phyloP scores from a whole-genome alignment of 345 rosid genomes.

The Eutrema yunnanense region DNA sequence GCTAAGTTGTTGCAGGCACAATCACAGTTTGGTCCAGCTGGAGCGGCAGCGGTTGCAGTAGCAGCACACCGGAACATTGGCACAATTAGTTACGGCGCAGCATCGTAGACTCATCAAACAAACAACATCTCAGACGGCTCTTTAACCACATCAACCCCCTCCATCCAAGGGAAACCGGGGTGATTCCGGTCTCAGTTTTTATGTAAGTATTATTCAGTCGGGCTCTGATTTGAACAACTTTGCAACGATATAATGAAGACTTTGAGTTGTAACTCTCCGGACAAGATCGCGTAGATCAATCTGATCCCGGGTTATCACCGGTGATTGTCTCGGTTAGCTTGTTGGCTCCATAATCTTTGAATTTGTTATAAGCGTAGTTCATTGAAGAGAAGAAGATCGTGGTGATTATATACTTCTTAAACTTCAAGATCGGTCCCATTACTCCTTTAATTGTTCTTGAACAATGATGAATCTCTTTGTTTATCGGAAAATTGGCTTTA shows the following conservation, averaged over 20 bases:
- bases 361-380: conserved; percentile 27
- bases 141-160: background rate
- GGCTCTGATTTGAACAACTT: conserved; percentile 22
- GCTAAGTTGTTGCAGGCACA: conserved; percentile 78
- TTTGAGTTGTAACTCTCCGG: conserved; percentile 9
- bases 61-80: conserved; percentile 65
- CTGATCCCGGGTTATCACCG: conserved; percentile 15
- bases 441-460: background rate
- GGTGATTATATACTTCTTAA: conserved; percentile 31
- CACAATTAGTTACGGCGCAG: conserved; percentile 38
- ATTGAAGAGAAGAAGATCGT: conserved; percentile 19
- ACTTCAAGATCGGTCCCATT: conserved; percentile 27
- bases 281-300: background rate
- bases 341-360: conserved; percentile 29
- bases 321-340: conserved; percentile 27
- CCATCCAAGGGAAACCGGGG: background rate
- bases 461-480: background rate
- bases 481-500: background rate
- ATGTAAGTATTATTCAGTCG: conserved; percentile 18
- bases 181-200: conserved; percentile 1
- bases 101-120: conserved; percentile 23
- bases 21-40: conserved; percentile 70
- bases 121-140: background rate
- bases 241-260: conserved; percentile 1
- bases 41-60: conserved; percentile 72